Conservation (phyloP, 768 basidiomycete species). For the Boletus pseudopeckii region DNA sequence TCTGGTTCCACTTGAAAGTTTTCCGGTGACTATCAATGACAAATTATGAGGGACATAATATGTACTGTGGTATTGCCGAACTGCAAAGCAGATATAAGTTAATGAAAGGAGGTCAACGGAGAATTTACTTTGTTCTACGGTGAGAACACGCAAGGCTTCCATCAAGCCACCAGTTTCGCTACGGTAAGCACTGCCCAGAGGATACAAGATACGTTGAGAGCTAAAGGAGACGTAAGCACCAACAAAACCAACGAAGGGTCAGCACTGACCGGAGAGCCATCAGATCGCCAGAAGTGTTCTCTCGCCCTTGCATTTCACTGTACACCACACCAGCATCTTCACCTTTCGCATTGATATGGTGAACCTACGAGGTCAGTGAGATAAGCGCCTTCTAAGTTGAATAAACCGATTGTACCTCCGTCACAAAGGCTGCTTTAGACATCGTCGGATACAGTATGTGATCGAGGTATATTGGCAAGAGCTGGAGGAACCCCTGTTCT, state of each 20-base stretch:
- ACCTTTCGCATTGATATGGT: constrained; percentile 88
- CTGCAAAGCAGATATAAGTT: constrained; percentile 41
- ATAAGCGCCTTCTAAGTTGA: background rate
- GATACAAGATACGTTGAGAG: constrained; percentile 77
- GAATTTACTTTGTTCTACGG: constrained; percentile 78
- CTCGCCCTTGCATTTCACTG: constrained; percentile 93
- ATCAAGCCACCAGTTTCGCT: constrained; percentile 97
- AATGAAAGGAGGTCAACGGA: background rate
- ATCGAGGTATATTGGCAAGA: constrained; percentile 88
- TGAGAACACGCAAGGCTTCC: constrained; percentile 82
- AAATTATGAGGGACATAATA: constrained; percentile 96
- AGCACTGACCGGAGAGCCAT: constrained; percentile 75
- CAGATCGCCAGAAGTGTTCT: constrained; percentile 88
- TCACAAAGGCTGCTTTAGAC: constrained; percentile 77
- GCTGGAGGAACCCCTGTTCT: constrained; percentile 83
- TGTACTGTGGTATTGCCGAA: constrained; percentile 81
- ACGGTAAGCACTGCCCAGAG: constrained; percentile 80
- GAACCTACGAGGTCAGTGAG: constrained; percentile 57
- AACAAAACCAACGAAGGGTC: background rate
- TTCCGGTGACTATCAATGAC: constrained; percentile 84
- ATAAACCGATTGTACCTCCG: constrained; percentile 42
- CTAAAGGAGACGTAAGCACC: constrained; percentile 36
- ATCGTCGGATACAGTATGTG: constrained; percentile 97
- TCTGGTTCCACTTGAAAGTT: constrained; percentile 68
- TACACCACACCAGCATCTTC: constrained; percentile 96